Base-by-base conservation (phyloP, 163 green algal genomes). In the Scenedesmus sp. region DNA sequence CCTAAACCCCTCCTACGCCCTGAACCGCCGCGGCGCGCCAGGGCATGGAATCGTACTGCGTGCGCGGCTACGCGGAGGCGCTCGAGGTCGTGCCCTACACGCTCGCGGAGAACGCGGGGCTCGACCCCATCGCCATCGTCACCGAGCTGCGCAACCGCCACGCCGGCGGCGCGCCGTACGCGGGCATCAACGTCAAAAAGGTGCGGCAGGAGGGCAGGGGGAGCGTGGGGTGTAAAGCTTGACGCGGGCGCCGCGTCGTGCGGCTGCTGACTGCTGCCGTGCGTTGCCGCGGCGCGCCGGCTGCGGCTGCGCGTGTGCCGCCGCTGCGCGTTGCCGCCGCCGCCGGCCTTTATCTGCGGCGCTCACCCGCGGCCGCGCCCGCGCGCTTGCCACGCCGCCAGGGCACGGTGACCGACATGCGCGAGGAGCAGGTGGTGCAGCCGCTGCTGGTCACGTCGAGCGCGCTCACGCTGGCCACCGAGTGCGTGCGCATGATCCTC, bases 1-100 rank as follows among this genome's bases (percentile, higher is more conserved):
- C n/a, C n/a, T n/a, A n/a, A n/a, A n/a, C n/a, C n/a, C n/a, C n/a
- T n/a, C n/a, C n/a, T n/a, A n/a, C n/a, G n/a, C n/a, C n/a, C n/a
- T n/a, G n/a, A n/a, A n/a, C n/a, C n/a, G n/a, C n/a, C n/a, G n/a
- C n/a, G n/a, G n/a, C n/a, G n/a, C n/a, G n/a, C 14, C 85, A 93
- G 85, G 95, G 96, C 39, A 98, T 98, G 94, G 93, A 98, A 77
- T 90, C 85, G 39, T 97, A 96, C 83, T 98, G 94, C 78, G 92
- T 98, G 65, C 85, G 91, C 11, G 92, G 87, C 0, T 99, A 97
- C 89, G 94, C 95, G 0, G 95, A 99, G 75, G 96, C 96, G 10
- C 88, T 99, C 63, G 96, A 99, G 86, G 91, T 98, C 67, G 91
- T 99, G 56, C 97, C 97, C 6, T 99, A 97, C 90, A 99, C 97